These are phyloP conservation scores for Candida alai DNA, from an alignment of 805 yeast genomes.

Conservation along the genomic window DNA sequence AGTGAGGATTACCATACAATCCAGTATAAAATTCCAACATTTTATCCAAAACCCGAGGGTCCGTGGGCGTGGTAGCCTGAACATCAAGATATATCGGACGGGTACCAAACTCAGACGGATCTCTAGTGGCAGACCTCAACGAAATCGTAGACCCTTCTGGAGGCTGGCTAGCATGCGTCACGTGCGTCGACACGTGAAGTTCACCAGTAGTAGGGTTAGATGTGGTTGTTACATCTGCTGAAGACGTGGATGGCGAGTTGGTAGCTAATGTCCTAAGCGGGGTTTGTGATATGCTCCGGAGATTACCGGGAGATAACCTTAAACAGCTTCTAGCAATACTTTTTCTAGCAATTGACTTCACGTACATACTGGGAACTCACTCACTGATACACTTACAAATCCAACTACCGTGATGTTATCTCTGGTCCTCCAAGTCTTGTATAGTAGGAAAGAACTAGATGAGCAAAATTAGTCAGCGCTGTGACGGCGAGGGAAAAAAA, in stretches of 20 bases:
- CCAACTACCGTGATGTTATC: too few relatives aligned
- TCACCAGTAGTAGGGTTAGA: constrained; percentile 10
- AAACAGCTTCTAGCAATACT: too few relatives aligned
- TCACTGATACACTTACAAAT: too few relatives aligned
- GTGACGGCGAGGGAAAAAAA: too few relatives aligned
- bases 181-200: constrained; percentile 16
- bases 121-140: constrained; percentile 43
- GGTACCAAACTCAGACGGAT: constrained; percentile 51
- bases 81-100: constrained; percentile 95
- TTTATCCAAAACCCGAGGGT: constrained; percentile 89
- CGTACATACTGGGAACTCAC: too few relatives aligned
- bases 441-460: too few relatives aligned
- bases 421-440: too few relatives aligned
- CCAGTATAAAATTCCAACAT: constrained; percentile 89
- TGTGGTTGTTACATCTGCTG: constrained; percentile 7
- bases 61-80: constrained; percentile 98
- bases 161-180: constrained; percentile 18
- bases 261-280: constrained; percentile 8
- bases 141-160: constrained; percentile 47
- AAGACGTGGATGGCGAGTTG: constrained; percentile 2
- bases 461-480: too few relatives aligned
- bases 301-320: too few relatives aligned
- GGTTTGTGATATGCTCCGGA: neutral
- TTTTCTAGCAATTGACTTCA: too few relatives aligned
- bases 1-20: constrained; percentile 95